Base-by-base conservation (phyloP, 768 basidiomycete genomes). In the Phlegmacium glaucopus region DNA sequence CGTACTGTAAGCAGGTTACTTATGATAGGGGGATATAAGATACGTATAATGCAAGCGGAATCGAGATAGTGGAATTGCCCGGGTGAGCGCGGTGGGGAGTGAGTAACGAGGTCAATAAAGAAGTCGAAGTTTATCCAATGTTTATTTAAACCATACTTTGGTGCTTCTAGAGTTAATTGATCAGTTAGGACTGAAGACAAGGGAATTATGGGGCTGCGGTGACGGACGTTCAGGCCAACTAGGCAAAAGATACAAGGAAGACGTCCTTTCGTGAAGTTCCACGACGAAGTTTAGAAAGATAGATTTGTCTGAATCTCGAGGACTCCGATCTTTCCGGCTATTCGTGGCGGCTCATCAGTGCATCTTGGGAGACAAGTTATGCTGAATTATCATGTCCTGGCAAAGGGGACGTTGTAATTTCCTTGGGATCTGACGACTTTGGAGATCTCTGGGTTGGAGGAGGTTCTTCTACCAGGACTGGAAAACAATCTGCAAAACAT, bases 331-430 rank as follows among this genome's bases (percentile, higher is more conserved):
- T 77, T 12, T 47, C 43, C 0, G 72, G 66, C 4, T 83, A 82
- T 62, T 54, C 63, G 13, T 66, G 72, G 35, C 75, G 72, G 26
- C 55, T 69, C 18, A 69, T 92, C 12, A 80, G 80, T 11, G 79
- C 85, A 0, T 74, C 82, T 37, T 96, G 94, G 93, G 87, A 95
- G 64, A 90, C 91, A 6, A 83, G 82, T 42, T 91, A 86, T 56
- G 65, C 90, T 38, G 83, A 83, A 2, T 66, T 91, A 11, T 74
- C 77, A 9, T 59, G 56, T 42, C 53, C 61, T 12, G 70, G 61
- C 6, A 58, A 59, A 18, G 59, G 64, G 39, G 87, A 85, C 53
- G 59, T 79, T 3, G 53, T 94, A 25, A 57, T 95, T 17, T 82
- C 92, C 2, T 83, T 94, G 75, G 94, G 94, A 1, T 76, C 83